A percentile compares a stretch with the other conserved stretches of the same genome.
These are phyloP conservation scores for Amanita phalloides DNA, from an alignment of 768 basidiomycete genomes.

Conservation along the genomic window DNA sequence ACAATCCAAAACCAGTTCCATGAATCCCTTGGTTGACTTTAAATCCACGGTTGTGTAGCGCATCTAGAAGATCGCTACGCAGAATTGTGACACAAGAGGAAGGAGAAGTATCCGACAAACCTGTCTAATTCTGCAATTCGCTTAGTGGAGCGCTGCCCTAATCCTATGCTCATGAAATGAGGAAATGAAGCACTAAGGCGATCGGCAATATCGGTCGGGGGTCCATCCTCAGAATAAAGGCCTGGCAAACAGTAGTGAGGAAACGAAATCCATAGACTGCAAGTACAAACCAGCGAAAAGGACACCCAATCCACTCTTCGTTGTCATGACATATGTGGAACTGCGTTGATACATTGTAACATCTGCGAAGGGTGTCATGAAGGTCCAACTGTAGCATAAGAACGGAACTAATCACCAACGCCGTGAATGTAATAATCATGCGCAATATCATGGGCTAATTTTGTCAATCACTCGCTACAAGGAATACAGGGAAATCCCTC, in stretches of 20 bases:
- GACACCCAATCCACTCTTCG: slow-evolving; percentile 17
- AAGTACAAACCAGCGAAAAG: slow-evolving; percentile 14
- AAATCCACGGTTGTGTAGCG: slow-evolving; percentile 36
- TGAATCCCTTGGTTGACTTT: slow-evolving; percentile 30
- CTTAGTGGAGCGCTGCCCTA: slow-evolving; percentile 12
- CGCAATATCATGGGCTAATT: slow-evolving; percentile 28
- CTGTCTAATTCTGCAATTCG: slow-evolving; percentile 24
- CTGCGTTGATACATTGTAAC: slow-evolving; percentile 7
- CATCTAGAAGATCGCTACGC: slow-evolving; percentile 33
- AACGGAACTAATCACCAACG: background rate
- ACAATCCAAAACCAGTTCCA: slow-evolving; percentile 26
- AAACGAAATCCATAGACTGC: background rate
- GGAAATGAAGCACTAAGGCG: slow-evolving; percentile 37
- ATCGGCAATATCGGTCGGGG: slow-evolving; percentile 41
- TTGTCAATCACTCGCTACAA: background rate
- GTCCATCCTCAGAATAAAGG: slow-evolving; percentile 35
- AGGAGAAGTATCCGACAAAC: slow-evolving; percentile 12
- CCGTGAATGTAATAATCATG: slow-evolving; percentile 19
- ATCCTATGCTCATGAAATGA: slow-evolving; percentile 14
- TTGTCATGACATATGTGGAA: slow-evolving; percentile 4
- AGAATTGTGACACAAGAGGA: slow-evolving; percentile 10
- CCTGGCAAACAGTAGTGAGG: slow-evolving; percentile 7
- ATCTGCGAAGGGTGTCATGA: background rate
- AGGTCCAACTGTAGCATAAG: background rate
- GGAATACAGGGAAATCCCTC: background rate